These are phyloP conservation scores for Pythium rhizo-oryzae DNA, from an alignment of 352 stramenopile species.

Conservation along the genomic window DNA sequence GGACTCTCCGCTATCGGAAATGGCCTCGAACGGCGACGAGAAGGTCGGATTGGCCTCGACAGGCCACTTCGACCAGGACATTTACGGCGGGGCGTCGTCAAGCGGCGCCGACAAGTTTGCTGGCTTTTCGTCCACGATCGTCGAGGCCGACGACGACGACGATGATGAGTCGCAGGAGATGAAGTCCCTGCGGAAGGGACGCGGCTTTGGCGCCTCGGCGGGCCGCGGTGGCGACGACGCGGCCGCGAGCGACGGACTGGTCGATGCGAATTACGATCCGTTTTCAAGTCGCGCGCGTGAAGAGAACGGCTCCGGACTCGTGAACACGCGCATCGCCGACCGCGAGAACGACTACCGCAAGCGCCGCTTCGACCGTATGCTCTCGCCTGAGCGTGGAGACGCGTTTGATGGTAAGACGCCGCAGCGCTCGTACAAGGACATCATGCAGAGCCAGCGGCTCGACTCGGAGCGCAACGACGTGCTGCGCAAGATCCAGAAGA, in stretches of 20 bases:
- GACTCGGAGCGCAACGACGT: constrained; percentile 87
- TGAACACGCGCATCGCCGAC: constrained; percentile 95
- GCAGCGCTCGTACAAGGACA: constrained; percentile 81
- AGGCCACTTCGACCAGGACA: constrained; percentile 77
- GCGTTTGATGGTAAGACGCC: constrained; percentile 89
- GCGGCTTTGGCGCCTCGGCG: constrained; percentile 4
- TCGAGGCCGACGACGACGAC: constrained; percentile 58
- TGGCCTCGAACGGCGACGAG: constrained; percentile 28
- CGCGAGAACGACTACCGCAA: constrained; percentile 93
- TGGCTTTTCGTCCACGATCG: constrained; percentile 61
- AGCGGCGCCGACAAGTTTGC: constrained; percentile 48
- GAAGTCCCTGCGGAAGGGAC: constrained; percentile 33
- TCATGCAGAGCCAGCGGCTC: constrained; percentile 92
- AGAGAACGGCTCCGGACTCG: constrained; percentile 87
- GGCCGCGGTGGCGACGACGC: background rate
- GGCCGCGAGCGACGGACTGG: constrained; percentile 43
- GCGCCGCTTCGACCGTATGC: constrained; percentile 88
- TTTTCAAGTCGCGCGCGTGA: constrained; percentile 79
- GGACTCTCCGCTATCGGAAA: constrained; percentile 8
- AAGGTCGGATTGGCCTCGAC: constrained; percentile 61
- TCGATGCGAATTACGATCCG: constrained; percentile 89
- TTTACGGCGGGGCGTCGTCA: constrained; percentile 51
- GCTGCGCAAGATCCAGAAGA: constrained; percentile 87
- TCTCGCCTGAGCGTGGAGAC: constrained; percentile 91
- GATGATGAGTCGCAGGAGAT: constrained; percentile 38